Conservation (phyloP, 192 early-diverging fungal genomes). For the Rhizoclosmatium sp. region DNA sequence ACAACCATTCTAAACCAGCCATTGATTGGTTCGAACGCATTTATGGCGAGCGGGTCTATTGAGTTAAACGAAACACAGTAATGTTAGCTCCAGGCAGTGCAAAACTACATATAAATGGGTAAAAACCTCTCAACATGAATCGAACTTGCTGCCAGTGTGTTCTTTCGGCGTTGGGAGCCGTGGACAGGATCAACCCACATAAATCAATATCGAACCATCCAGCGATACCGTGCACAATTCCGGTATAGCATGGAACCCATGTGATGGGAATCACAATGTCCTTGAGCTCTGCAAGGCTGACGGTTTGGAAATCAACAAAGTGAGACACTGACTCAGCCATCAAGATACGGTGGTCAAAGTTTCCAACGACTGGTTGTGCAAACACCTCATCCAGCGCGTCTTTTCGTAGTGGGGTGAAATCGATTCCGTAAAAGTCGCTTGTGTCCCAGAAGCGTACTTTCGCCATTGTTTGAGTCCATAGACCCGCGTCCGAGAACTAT, state of each 20-base stretch:
- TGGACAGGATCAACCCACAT: conserved; percentile 84
- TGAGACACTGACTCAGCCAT: conserved; percentile 69
- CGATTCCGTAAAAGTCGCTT: conserved; percentile 89
- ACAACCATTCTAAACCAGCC: conserved; percentile 87
- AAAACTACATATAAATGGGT: background rate
- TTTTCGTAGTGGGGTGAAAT: conserved; percentile 82
- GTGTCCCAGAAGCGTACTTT: conserved; percentile 85
- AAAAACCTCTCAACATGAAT: conserved; percentile 76
- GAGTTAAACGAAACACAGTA: background rate
- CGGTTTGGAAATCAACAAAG: conserved; percentile 84
- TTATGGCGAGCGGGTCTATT: conserved; percentile 90
- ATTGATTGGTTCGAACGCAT: conserved; percentile 84
- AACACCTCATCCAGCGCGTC: conserved; percentile 92
- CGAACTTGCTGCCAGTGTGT: conserved; percentile 99
- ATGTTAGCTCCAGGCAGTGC: background rate
- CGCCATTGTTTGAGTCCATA: conserved; percentile 94
- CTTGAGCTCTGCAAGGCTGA: conserved; percentile 77
- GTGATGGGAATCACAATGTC: conserved; percentile 86
- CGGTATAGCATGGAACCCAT: conserved; percentile 83
- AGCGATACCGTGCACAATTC: conserved; percentile 88
- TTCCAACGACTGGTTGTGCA: conserved; percentile 92
- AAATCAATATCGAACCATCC: conserved; percentile 96
- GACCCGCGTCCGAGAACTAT: conserved; percentile 61
- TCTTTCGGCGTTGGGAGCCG: conserved; percentile 81
- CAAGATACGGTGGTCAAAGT: conserved; percentile 83